Base-by-base conservation (phyloP, 1,139 yeast species). In the Yamadazyma conglobata region DNA sequence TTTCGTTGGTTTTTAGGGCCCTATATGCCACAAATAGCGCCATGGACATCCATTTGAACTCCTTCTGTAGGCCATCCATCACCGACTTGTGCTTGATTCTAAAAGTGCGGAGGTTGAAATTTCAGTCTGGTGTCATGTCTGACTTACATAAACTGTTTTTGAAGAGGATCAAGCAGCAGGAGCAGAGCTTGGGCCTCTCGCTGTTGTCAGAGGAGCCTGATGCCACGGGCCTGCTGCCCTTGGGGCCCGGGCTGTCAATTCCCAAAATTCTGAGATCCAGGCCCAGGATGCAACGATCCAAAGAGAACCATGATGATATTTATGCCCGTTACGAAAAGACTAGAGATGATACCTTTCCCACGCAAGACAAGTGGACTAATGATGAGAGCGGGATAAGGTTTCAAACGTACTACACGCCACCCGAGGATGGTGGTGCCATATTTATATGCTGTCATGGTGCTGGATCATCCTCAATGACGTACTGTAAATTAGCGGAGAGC, bases 401-500 rank as follows among this genome's bases (percentile, higher is more conserved):
- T 52, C 75, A 78, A 37, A 73, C 79, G 0, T 85, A 80, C 51
- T 83, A 66, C 44, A 61, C 64, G 10, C 66, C 77, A 0, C 91
- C 95, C 0, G 34, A 46, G 3, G 33, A 48, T 2, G 28, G 45
- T 0, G 48, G 54, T 0, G 6, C 30, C 4, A 49, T 87, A 1
- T 77, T 84, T 43, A 60, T 89, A 2, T 78, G 79, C 42, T 93
- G 86, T 41, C 99, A 91, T 54, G 99, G 99, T 4, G 96, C 96
- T 1, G 98, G 97, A 1, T 88, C 96, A 2, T 76, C 86, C 3
- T 87, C 83, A 0, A 62, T 86, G 59, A 70, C 96, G 1, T 91
- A 85, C 62, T 86, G 86, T 1, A 56, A 59, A 20, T 51, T 82
- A 19, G 58, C 77, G 0, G 57, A 39, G 48, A 58, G 10, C 31